These are phyloP conservation scores for Eudorina sp. DNA, from an alignment of 139 green algal species.

Conservation along the genomic window DNA sequence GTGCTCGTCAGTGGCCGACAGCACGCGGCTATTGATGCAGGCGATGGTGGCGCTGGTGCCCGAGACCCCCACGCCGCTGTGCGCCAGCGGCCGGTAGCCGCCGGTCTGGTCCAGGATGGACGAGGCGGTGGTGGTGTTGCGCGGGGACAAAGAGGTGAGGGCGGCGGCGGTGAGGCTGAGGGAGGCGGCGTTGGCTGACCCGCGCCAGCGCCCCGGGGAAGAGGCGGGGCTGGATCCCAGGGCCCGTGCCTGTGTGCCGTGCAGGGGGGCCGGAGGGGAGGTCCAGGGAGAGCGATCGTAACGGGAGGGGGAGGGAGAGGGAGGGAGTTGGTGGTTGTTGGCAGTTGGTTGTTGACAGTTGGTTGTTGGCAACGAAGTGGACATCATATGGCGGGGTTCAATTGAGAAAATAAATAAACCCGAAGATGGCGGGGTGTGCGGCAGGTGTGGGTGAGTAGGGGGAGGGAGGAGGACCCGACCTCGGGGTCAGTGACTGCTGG, in stretches of 20 bases:
- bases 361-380: no score
- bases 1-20: not conserved
- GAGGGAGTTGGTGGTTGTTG: no score
- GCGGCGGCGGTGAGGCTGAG: not conserved
- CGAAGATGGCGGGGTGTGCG: no score
- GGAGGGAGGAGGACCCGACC: no score
- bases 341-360: no score
- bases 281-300: no score
- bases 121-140: conserved; percentile 8
- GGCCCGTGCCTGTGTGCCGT: not conserved
- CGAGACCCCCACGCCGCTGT: not conserved
- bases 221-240: not conserved
- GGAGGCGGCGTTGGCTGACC: not conserved
- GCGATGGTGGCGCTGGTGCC: not conserved
- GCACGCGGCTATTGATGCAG: not conserved
- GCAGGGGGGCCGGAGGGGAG: not conserved
- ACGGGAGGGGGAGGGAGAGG: no score
- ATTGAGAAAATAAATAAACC: no score
- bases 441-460: no score
- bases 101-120: conserved; percentile 35
- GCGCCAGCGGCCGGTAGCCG: not conserved
- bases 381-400: no score
- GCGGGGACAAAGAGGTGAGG: conserved; percentile 13
- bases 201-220: conserved; percentile 10
- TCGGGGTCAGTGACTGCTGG: no score